Evolutionary conservation across 129 eudicot genomes (phyloP).

Genomic region (Flaveria ramosissima): DNA sequence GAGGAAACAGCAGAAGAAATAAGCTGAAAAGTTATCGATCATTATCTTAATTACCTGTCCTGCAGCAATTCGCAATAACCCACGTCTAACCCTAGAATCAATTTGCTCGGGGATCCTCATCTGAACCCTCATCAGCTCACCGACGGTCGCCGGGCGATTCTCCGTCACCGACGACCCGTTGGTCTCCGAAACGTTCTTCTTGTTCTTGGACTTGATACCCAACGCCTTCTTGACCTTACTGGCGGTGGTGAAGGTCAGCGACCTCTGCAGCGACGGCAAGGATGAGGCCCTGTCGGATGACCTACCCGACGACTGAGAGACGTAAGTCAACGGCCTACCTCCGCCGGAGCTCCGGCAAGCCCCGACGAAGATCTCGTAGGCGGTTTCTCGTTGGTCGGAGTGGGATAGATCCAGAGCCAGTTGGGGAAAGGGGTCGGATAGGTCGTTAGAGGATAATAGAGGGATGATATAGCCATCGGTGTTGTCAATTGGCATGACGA

Average conservation of each 20-base stretch:
- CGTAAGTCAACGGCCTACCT: conserved; percentile 59
- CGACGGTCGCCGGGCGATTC: conserved; percentile 43
- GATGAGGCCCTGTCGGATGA: conserved; percentile 38
- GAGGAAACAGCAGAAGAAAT: too few relatives aligned
- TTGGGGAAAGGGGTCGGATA: conserved; percentile 56
- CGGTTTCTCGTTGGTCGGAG: conserved; percentile 76
- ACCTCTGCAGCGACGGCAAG: conserved; percentile 50
- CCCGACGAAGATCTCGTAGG: conserved; percentile 78
- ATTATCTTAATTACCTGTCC: conserved; percentile 54
- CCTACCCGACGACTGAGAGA: conserved; percentile 53
- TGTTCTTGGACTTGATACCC: conserved; percentile 55
- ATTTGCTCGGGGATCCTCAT: conserved; percentile 72
- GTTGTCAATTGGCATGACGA: conserved; percentile 30
- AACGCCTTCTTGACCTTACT: conserved; percentile 77
- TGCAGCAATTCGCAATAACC: conserved; percentile 72
- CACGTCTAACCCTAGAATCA: conserved; percentile 81
- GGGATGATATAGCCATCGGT: conserved; percentile 27
- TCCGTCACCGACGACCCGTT: conserved; percentile 28
- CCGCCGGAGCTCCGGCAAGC: conserved; percentile 82
- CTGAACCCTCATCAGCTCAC: conserved; percentile 84
- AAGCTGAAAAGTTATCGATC: not conserved
- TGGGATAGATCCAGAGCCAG: conserved; percentile 44
- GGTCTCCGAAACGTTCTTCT: conserved; percentile 23
- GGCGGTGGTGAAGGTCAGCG: conserved; percentile 51
- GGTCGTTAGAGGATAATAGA: conserved; percentile 24